phyloP scores from a whole-genome alignment of 441 rosid genomes.

The Populus hybrid region DNA sequence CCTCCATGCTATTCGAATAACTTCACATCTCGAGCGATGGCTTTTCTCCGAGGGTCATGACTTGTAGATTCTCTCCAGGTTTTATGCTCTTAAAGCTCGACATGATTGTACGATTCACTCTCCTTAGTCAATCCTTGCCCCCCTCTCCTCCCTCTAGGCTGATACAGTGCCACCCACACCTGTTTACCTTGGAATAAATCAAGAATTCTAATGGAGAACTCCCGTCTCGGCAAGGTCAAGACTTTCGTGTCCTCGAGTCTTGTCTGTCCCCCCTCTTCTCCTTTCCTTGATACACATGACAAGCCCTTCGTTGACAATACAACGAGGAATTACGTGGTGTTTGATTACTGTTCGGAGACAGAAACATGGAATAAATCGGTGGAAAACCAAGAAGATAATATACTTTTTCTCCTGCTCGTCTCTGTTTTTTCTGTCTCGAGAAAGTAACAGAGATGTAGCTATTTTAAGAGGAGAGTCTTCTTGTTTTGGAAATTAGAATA shows the following conservation, averaged over 20 bases:
- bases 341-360: no score
- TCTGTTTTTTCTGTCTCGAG: no score
- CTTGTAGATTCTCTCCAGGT: slow-evolving; percentile 48
- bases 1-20: not conserved
- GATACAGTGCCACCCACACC: no score
- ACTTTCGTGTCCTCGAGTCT: not conserved
- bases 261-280: not conserved
- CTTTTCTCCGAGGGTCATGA: slow-evolving; percentile 12
- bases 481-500: no score
- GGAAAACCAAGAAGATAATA: no score
- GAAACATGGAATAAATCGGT: not conserved
- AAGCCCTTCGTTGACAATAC: not conserved
- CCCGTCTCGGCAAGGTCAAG: not conserved
- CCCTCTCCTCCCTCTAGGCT: not conserved
- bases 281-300: not conserved
- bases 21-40: slow-evolving; percentile 2
- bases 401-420: no score
- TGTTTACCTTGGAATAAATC: no score
- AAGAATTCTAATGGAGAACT: not conserved
- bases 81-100: slow-evolving; percentile 54
- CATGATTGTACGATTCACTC: slow-evolving; percentile 37
- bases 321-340: no score
- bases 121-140: not conserved
- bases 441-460: no score
- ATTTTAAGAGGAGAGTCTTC: no score